These are phyloP conservation scores for Camillea tinctor DNA, from an alignment of 2,329 filamentous ascomycete species.

Conservation along the genomic window DNA sequence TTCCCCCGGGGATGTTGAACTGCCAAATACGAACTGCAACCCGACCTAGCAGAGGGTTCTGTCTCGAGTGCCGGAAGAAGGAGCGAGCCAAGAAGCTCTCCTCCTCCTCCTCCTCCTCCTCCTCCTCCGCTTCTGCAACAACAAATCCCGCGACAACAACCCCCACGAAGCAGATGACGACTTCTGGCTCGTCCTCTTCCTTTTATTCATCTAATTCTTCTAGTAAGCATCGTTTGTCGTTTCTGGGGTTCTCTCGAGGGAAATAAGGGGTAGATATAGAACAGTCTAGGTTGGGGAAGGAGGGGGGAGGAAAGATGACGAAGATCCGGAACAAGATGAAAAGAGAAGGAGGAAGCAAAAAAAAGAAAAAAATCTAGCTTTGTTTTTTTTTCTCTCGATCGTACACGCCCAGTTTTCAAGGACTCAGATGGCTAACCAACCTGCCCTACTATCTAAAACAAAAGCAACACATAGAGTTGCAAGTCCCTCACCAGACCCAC, in stretches of 20 bases:
- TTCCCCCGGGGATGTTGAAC: conserved; percentile 18
- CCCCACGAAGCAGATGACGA: too few relatives aligned
- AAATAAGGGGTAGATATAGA: too few relatives aligned
- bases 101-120: neutral
- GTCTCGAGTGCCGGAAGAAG: neutral
- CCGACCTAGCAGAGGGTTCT: conserved; percentile 10
- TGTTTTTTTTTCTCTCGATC: neutral
- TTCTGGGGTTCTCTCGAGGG: too few relatives aligned
- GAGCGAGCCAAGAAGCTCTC: neutral
- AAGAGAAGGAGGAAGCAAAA: too few relatives aligned
- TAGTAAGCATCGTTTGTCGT: too few relatives aligned
- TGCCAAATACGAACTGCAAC: conserved; percentile 21
- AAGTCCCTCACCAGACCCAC: neutral
- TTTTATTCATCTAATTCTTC: neutral
- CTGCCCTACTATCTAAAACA: neutral
- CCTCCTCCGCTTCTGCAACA: neutral
- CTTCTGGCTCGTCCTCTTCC: neutral
- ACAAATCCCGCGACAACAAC: too few relatives aligned
- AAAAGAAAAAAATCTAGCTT: neutral
- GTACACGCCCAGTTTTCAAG: neutral
- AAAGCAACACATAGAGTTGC: neutral
- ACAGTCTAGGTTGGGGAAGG: too few relatives aligned
- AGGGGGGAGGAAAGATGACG: too few relatives aligned
- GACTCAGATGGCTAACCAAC: too few relatives aligned
- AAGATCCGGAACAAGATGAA: too few relatives aligned